Percentiles rank a stretch among this genome's conserved stretches.
These are phyloP conservation scores for Blastobotrys petasosporus DNA, from an alignment of 1,139 yeast genomes.

Conservation along the genomic window DNA sequence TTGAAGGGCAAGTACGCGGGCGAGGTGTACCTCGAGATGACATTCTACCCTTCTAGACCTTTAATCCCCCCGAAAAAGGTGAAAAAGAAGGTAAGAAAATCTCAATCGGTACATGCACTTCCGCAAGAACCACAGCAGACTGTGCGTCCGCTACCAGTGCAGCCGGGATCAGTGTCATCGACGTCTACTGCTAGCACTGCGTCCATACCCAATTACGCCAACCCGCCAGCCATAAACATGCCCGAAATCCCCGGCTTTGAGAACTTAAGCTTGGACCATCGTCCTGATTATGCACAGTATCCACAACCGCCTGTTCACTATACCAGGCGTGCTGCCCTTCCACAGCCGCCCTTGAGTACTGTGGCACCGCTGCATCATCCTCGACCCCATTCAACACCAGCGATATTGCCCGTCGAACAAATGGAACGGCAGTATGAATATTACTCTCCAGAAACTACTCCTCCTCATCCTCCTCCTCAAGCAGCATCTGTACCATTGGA, in stretches of 20 bases:
- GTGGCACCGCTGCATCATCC: conserved; percentile 8
- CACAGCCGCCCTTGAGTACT: conserved; percentile 3
- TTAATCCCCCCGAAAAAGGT: conserved; percentile 22
- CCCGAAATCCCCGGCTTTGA: conserved; percentile 12
- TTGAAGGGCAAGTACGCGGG: conserved; percentile 80
- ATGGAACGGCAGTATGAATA: too few species aligned
- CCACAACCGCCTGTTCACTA: not conserved
- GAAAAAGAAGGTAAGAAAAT: conserved; percentile 4
- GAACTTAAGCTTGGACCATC: conserved; percentile 4
- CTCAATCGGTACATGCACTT: not conserved
- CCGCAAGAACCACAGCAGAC: not conserved
- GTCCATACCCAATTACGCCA: not conserved
- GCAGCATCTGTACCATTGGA: conserved; percentile 6
- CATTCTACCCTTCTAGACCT: conserved; percentile 60
- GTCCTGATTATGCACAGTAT: conserved; percentile 5
- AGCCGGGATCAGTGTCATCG: conserved; percentile 5
- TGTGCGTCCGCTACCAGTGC: conserved; percentile 9
- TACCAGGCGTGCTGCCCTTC: too few species aligned
- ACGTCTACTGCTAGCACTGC: not conserved
- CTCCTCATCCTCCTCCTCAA: not conserved
- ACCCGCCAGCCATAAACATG: conserved; percentile 6
- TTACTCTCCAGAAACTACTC: not conserved
- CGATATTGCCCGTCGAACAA: conserved; percentile 5
- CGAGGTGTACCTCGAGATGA: conserved; percentile 81
- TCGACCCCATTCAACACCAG: not conserved